Conservation (phyloP, 495 filamentous ascomycete species). For the Hypoxylon crocopeplum region DNA sequence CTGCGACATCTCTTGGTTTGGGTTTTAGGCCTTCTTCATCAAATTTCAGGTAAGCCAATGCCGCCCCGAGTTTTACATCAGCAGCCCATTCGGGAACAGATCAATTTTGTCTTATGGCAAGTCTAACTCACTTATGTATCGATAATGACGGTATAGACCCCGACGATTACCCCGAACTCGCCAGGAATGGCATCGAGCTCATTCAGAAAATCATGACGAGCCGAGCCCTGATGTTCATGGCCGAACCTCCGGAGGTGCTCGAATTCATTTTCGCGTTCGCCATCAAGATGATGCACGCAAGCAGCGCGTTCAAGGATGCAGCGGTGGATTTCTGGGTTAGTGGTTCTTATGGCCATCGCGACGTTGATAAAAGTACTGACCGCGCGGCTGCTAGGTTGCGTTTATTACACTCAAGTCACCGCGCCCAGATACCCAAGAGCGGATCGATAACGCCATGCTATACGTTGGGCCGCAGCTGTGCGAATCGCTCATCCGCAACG, state of each 20-base stretch:
- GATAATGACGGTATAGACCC: slow-evolving; percentile 51
- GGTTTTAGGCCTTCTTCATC: slow-evolving; percentile 68
- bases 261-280: slow-evolving; percentile 79
- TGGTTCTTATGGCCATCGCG: slow-evolving; percentile 23
- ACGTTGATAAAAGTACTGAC: slow-evolving; percentile 30
- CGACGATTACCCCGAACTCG: slow-evolving; percentile 73
- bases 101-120: no score
- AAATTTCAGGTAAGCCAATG: slow-evolving; percentile 61
- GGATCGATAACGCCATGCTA: slow-evolving; percentile 61
- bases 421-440: slow-evolving; percentile 47
- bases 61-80: neutral
- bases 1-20: slow-evolving; percentile 67
- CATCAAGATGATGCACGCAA: slow-evolving; percentile 71
- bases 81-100: no score
- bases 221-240: no score
- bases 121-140: neutral
- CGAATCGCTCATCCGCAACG: slow-evolving; percentile 67
- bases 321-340: slow-evolving; percentile 83
- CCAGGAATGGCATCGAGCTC: slow-evolving; percentile 49
- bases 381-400: slow-evolving; percentile 46
- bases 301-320: slow-evolving; percentile 79
- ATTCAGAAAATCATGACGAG: slow-evolving; percentile 73
- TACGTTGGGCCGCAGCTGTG: slow-evolving; percentile 66
- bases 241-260: slow-evolving; percentile 65
- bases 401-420: slow-evolving; percentile 55